Evolutionary conservation across 306 rosid species (phyloP), one percentile per base, ranked within the genome.

Genomic region (Vigna hirtella): DNA sequence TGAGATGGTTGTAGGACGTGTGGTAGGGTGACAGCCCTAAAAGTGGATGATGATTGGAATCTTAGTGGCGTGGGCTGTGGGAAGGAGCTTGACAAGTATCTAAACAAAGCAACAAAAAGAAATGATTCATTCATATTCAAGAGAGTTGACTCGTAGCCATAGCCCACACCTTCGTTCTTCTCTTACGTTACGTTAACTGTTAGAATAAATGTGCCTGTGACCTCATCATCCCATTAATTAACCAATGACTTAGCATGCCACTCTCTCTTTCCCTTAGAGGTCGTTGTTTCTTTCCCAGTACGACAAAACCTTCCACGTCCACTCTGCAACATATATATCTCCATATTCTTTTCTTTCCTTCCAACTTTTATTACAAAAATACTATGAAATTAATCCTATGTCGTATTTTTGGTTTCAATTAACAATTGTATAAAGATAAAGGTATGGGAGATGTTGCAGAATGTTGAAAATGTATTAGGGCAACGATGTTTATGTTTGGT

Each of bases 161-260:
- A 50, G 0, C 61, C 73, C 62, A 36, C n/a, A 38, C 63, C 18
- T 64, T 36, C 26, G 17, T 76, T 49, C 61, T 49, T 47, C 70
- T 59, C 47, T 74, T 74, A 74, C 59, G 72, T 50, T 76, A 49
- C 79, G 71, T 75, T 26, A 45, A 12, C 50, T 45, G 53, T 36
- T 57, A 14, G 34, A 17, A 34, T 76, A 76, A 76, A 65, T 65
- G 53, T 50, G 65, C 22, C n/a, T 36, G 8, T 36, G 73, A 48
- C 79, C 20, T 59, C 18, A 7, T 62, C 34, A 7, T 62, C 34
- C 49, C 50, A 30, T 49, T 49, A 17, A 62, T 61, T 61, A 30
- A 75, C 43, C 18, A 10, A 48, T 48, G 2, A 63, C 14, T 13
- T 16, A 73, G 6, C 4, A 72, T 53, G 52, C 36, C 12, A 55